phyloP scores from a whole-genome alignment of 305 asterid genomes.

The Rubia balearica region DNA sequence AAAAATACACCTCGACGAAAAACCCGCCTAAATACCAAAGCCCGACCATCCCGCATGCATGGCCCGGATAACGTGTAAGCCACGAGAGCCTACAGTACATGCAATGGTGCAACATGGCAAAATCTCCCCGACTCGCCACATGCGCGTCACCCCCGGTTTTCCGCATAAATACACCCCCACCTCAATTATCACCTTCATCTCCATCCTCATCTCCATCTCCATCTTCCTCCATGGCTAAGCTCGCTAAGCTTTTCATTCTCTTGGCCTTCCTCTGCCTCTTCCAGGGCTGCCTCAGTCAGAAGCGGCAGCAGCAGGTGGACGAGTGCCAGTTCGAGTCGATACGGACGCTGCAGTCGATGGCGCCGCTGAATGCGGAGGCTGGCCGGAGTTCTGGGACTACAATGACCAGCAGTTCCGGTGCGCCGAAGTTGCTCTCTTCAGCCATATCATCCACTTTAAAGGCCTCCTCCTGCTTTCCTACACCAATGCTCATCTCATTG shows the following conservation, averaged over 20 bases:
- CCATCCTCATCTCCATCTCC: background rate
- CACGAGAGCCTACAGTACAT: slow-evolving; percentile 28
- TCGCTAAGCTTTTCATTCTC: slow-evolving; percentile 8
- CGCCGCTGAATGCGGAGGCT: slow-evolving; percentile 42
- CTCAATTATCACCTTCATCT: background rate
- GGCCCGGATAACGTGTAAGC: slow-evolving; percentile 32
- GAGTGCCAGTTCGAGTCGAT: slow-evolving; percentile 45
- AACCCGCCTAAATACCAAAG: no score
- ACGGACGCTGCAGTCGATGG: slow-evolving; percentile 36
- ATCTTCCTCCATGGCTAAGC: slow-evolving; percentile 23
- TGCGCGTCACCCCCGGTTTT: no score
- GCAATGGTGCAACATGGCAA: slow-evolving; percentile 54
- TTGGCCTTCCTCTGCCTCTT: slow-evolving; percentile 29
- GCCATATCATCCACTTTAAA: slow-evolving; percentile 32
- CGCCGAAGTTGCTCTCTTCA: slow-evolving; percentile 47
- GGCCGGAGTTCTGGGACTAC: slow-evolving; percentile 56
- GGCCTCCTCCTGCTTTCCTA: slow-evolving; percentile 51
- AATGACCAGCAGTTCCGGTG: slow-evolving; percentile 45
- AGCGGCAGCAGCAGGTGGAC: slow-evolving; percentile 24
- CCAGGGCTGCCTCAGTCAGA: slow-evolving; percentile 32
- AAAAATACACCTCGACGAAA: slow-evolving; percentile 13
- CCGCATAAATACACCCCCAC: background rate
- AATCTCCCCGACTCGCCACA: background rate
- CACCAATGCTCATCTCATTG: slow-evolving; percentile 41
- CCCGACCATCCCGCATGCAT: background rate